Evolutionary conservation across 257 asterid species (phyloP).

Genomic region (Solanum pinnatisectum): DNA sequence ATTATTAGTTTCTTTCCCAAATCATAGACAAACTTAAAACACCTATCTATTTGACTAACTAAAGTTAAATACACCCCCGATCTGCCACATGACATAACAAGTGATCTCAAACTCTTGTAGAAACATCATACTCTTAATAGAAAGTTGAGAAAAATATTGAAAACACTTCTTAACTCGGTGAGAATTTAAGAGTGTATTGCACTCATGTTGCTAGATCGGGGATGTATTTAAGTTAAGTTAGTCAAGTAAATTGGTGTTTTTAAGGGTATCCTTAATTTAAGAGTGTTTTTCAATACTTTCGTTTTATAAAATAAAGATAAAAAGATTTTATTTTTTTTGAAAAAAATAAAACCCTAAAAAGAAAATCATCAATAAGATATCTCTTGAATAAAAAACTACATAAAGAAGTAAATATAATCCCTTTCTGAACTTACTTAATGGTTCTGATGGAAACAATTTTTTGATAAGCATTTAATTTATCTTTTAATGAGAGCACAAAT

Average conservation of each 20-base stretch:
- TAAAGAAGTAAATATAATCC: background rate
- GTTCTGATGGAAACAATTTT: background rate
- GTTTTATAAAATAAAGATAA: background rate
- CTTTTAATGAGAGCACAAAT: background rate
- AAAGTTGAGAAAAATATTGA: background rate
- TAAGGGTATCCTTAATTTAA: no score
- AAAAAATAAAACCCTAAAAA: background rate
- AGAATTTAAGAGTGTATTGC: background rate
- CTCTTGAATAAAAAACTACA: background rate
- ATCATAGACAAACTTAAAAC: no score
- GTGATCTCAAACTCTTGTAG: background rate
- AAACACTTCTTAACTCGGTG: background rate
- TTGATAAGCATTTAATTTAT: background rate
- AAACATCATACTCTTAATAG: background rate
- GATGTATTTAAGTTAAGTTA: no score
- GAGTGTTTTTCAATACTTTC: no score
- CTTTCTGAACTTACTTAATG: background rate
- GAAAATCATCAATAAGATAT: background rate
- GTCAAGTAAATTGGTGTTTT: background rate
- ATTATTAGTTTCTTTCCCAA: no score
- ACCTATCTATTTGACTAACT: background rate
- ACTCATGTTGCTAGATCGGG: background rate
- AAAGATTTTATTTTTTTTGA: background rate
- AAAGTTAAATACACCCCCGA: no score
- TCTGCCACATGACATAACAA: background rate